Evolutionary conservation across 345 rosid genomes (phyloP), one percentile per base, ranked within the genome.

Genomic region (Luvunga scandens): DNA sequence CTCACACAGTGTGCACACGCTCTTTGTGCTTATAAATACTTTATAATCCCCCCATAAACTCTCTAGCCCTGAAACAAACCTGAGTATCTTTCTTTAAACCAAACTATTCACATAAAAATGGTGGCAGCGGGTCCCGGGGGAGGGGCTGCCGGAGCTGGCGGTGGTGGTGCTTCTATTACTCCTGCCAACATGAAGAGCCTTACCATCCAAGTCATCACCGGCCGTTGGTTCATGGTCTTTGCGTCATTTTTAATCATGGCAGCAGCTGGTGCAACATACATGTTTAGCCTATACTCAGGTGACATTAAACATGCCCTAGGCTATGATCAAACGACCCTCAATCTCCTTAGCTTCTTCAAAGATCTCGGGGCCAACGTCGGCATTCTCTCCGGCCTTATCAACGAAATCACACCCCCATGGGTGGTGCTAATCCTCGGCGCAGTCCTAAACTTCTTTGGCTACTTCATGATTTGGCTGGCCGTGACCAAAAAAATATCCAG

Each of bases 331-430:
- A 79, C 88, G 9, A 89, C 95, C 55, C 80, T 91, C 69, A 90
- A 79, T 77, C 79, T 88, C 25, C 87, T 91, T 27, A 86, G 93
- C 73, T 89, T 88, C 85, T 91, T 86, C 87, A 91, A 91, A 59
- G 95, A 91, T 38, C 66, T 91, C 0, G 95, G 93, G 1, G 72
- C 85, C 61, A 88, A 88, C 66, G 88, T 91, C 0, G 91, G 95
- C 4, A 60, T 91, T 38, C 82, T 87, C 2, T 77, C 95, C 2
- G 93, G 95, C 22, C 86, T 91, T 2, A 82, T 91, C 66, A 88
- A 85, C 50, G 95, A 91, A 85, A 83, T 91, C 14, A 86, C 91
- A 1, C 95, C 93, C 0, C 89, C 93, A 0, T 91, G 95, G 95
- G 89, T 87, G 59, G 89, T 88, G n/a, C 86, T 91, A n/a, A 65